A percentile compares a stretch with the other conserved stretches of the same genome.
These are phyloP conservation scores for Sesbania bispinosa DNA, from an alignment of 306 rosid genomes.

Conservation along the genomic window DNA sequence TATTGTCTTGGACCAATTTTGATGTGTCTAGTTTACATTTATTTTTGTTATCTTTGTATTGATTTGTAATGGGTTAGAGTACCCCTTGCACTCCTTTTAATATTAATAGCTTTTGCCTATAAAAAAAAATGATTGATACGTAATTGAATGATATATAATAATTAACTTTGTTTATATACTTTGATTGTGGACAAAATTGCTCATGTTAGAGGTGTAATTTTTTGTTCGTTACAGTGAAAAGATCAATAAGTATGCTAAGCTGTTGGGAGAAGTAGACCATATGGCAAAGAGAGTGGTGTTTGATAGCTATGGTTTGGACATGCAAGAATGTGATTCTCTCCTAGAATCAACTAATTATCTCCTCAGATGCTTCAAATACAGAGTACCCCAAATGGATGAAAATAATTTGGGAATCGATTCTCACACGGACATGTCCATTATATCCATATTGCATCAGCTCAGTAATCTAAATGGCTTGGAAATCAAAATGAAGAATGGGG, in stretches of 20 bases:
- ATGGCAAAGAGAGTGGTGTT: slow-evolving; percentile 36
- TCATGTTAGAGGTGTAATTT: too few species aligned
- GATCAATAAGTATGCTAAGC: slow-evolving; percentile 10
- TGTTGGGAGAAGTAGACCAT: slow-evolving; percentile 24
- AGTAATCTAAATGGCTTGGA: slow-evolving; percentile 33
- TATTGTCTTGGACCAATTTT: too few species aligned
- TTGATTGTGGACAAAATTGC: not conserved
- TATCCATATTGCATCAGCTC: slow-evolving; percentile 31
- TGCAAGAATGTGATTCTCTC: not conserved
- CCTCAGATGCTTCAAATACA: slow-evolving; percentile 31
- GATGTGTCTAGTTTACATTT: too few species aligned
- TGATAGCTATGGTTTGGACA: slow-evolving; percentile 38
- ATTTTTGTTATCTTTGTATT: too few species aligned
- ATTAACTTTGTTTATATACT: too few species aligned
- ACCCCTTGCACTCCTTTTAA: too few species aligned
- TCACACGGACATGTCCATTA: slow-evolving; percentile 33
- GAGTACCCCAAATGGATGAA: slow-evolving; percentile 20
- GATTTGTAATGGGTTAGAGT: too few species aligned
- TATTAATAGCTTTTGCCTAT: too few species aligned
- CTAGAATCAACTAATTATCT: slow-evolving; percentile 29
- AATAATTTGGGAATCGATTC: slow-evolving; percentile 11
- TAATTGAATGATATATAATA: too few species aligned
- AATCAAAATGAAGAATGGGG: slow-evolving; percentile 30
- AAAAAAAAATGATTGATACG: too few species aligned
- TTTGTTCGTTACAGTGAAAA: slow-evolving; percentile 27